Base-by-base conservation (phyloP, 495 filamentous ascomycete genomes). In the Aspergillus diversus region DNA sequence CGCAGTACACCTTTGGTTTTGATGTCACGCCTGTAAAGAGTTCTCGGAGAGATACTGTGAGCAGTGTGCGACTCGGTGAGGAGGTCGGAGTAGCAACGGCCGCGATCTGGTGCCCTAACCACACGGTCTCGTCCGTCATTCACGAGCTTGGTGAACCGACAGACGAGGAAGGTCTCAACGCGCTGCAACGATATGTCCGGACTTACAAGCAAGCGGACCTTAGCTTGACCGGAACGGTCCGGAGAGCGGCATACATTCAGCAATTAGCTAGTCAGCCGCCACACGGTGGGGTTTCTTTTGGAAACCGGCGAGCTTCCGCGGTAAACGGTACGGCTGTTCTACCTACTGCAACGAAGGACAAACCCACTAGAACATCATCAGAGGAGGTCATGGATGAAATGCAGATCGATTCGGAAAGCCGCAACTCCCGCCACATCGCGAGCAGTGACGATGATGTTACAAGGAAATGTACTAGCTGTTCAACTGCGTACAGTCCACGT, bases 121-220 rank as follows among this genome's bases (percentile, higher is more conserved):
- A 98, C 73, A 74, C 81, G 16, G 79, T 85, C 51, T 90, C 93
- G 67, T 81, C 86, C 2, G 82, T 78, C 55, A 77, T 95, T 15
- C 92, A 98, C 74, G 84, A 77, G 2, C 89, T 97, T 75, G 81
- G 89, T 64, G 93, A 99, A 59, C 70, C 81, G 33, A 83, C 88
- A 7, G 87, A 87, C 60, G 72, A 75, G 68, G 69, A 80, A 63
- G 77, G 77, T 63, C 66, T 82, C 66, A 96, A 87, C 63, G 94
- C 91, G 15, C 78, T 99, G 16, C 93, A 97, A 72, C 81, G 94
- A 11, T 99, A 89, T 70, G 89, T 88, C 32, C 85, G 85, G 56
- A 93, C 89, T 47, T 97, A 91, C 81, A 99, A 98, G 77, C 94
- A 98, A 73, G 93, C 94, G 17, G 95, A 99, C 67, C 82, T 94